Percentiles rank a stretch among this genome's conserved stretches.
These are phyloP conservation scores for Nicotiana tomentosiformis DNA, from an alignment of 257 asterid species.

Conservation along the genomic window DNA sequence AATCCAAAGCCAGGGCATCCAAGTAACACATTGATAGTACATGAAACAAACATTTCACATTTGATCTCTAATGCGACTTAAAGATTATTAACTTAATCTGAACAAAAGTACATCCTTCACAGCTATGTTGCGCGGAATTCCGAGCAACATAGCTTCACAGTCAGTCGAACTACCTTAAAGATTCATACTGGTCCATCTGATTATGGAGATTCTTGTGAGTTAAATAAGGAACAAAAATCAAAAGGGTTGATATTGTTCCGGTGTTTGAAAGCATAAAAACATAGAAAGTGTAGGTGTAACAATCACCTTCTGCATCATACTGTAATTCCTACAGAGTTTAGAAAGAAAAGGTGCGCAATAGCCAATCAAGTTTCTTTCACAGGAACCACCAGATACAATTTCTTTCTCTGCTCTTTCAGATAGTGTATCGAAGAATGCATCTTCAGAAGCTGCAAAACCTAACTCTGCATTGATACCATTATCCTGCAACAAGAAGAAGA, in stretches of 20 bases:
- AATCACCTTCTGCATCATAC: slow-evolving; percentile 88
- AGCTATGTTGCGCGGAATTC: no score
- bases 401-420: slow-evolving; percentile 88
- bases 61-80: neutral
- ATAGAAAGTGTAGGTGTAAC: slow-evolving; percentile 6
- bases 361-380: slow-evolving; percentile 77
- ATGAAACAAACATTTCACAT: neutral
- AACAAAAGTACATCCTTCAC: neutral
- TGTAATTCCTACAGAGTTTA: slow-evolving; percentile 76
- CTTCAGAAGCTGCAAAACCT: slow-evolving; percentile 91
- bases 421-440: slow-evolving; percentile 75
- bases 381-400: slow-evolving; percentile 59
- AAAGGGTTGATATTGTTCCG: neutral
- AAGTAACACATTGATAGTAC: neutral
- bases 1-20: neutral
- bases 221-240: neutral
- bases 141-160: neutral
- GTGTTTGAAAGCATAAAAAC: slow-evolving; percentile 2
- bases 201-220: neutral
- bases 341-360: slow-evolving; percentile 65
- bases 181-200: neutral
- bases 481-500: slow-evolving; percentile 36
- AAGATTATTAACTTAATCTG: neutral
- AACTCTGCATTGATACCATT: slow-evolving; percentile 71
- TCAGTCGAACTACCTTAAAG: neutral